A percentile compares a stretch with the other conserved stretches of the same genome.
These are phyloP conservation scores for Akanthomyces muscarius DNA, from an alignment of 2,329 filamentous ascomycete species.

Conservation along the genomic window DNA sequence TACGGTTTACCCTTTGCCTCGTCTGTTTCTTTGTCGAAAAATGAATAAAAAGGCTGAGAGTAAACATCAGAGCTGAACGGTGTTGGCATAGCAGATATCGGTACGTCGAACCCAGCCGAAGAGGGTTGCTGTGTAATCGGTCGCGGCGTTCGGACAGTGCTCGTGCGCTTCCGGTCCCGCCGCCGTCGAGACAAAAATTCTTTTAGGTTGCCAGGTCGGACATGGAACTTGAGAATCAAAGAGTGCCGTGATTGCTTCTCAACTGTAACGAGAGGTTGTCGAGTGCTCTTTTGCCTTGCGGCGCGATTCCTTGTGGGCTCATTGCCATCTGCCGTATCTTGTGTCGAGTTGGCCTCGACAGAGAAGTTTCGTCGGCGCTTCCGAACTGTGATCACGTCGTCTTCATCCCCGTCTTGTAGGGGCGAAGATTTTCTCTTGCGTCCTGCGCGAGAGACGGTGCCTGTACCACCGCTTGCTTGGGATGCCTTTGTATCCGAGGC, in stretches of 20 bases:
- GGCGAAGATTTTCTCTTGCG: slow-evolving; percentile 83
- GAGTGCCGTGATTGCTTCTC: slow-evolving; percentile 34
- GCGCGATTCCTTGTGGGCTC: slow-evolving; percentile 44
- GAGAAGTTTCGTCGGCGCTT: slow-evolving; percentile 51
- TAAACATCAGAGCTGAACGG: slow-evolving; percentile 57
- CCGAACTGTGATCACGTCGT: slow-evolving; percentile 47
- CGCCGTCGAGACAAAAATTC: slow-evolving; percentile 33
- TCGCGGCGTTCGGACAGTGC: slow-evolving; percentile 23
- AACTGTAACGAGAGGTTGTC: slow-evolving; percentile 39
- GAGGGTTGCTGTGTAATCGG: slow-evolving; percentile 1
- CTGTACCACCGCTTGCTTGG: slow-evolving; percentile 60
- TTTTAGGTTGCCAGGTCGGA: slow-evolving; percentile 36
- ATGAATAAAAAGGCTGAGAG: slow-evolving; percentile 78
- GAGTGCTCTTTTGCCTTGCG: slow-evolving; percentile 49
- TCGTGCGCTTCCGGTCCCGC: slow-evolving; percentile 29
- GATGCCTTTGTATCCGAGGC: slow-evolving; percentile 8
- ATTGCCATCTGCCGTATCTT: slow-evolving; percentile 30
- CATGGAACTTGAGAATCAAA: slow-evolving; percentile 34
- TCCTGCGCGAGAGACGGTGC: slow-evolving; percentile 72
- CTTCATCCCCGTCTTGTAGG: slow-evolving; percentile 56
- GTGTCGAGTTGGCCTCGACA: slow-evolving; percentile 36
- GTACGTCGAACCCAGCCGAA: slow-evolving; percentile 17
- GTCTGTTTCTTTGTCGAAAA: slow-evolving; percentile 84
- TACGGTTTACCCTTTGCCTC: slow-evolving; percentile 92
- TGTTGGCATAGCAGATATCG: slow-evolving; percentile 40